Base-by-base conservation (phyloP, 2,329 filamentous ascomycete genomes). In the Coniochaeta pulveracea region DNA sequence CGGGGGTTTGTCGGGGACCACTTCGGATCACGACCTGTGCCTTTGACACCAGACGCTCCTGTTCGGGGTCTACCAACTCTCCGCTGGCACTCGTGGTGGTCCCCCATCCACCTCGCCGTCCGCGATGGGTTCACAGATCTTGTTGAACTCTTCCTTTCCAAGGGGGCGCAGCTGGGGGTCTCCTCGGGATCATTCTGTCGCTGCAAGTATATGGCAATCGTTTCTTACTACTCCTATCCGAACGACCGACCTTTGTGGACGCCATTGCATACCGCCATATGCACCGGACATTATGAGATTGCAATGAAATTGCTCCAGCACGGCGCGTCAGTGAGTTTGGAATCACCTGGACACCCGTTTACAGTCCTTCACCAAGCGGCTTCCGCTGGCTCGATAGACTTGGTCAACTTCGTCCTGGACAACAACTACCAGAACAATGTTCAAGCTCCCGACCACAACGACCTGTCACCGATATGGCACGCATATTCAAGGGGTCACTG, bases 351-450 rank as follows among this genome's bases (percentile, higher is more conserved):
- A 11, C 10, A 33, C 12, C 19, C 19, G n/a, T 18, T 26, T 10
- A 37, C 36, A 8, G 33, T 28, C n/a, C 35, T 40, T 10, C 38
- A 40, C 29, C 19, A 36, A 10, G 38, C 38, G 17, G 29, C 38
- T 10, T 12, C 19, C 21, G 17, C 16, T 19, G 38, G 37, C 21
- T 27, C 22, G 15, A 17, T 22, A 12, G 38, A 40, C 9, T 10
- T 38, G 33, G 28, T 40, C 9, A n/a, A 12, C 5, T 34, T 34
- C 12, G 34, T 40, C 17, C 22, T 40, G 19, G 35, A 37, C 11
- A 19, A 27, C 8, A 32, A 32, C n/a, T 37, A 34, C 27, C 25
- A 37, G 35, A 27, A 18, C 10, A 34, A 40, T 12, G 27, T 37
- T 10, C 17, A 37, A 11, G 33, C 26, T 9, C 24, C 32, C 3